These are phyloP conservation scores for Colletotrichum higginsianum DNA, from an alignment of 2,329 filamentous ascomycete genomes.

Conservation along the genomic window DNA sequence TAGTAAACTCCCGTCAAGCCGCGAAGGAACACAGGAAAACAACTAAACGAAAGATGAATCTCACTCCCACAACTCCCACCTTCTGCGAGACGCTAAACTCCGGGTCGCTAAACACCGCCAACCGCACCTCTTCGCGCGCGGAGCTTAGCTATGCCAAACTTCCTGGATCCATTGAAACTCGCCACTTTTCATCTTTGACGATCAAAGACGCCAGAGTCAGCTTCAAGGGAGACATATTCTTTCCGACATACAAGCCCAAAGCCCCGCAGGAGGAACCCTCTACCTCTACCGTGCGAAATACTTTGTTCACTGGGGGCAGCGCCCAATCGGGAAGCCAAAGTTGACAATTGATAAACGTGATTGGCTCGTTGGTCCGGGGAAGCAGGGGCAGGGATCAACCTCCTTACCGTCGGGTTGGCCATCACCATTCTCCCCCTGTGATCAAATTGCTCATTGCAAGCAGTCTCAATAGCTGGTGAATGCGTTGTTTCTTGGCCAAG, in stretches of 20 bases:
- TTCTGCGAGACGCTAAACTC: neutral
- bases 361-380: neutral
- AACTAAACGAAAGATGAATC: no score
- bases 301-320: no score
- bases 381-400: neutral
- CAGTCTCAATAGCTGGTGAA: neutral
- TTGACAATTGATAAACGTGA: neutral
- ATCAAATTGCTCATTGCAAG: neutral
- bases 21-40: neutral
- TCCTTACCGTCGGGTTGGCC: no score
- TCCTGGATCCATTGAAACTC: neutral
- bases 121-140: neutral
- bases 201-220: neutral
- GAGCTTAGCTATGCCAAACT: neutral
- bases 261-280: neutral
- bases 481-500: constrained; percentile 24
- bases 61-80: neutral
- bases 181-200: neutral
- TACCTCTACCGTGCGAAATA: neutral
- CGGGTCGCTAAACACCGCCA: neutral
- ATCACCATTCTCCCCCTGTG: neutral
- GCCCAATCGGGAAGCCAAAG: constrained; percentile 2
- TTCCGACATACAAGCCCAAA: neutral
- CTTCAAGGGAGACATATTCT: neutral
- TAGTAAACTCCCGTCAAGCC: constrained; percentile 3